A percentile compares a stretch with the other conserved stretches of the same genome.
phyloP scores from a whole-genome alignment of 345 rosid genomes.

The Citrus australasica region DNA sequence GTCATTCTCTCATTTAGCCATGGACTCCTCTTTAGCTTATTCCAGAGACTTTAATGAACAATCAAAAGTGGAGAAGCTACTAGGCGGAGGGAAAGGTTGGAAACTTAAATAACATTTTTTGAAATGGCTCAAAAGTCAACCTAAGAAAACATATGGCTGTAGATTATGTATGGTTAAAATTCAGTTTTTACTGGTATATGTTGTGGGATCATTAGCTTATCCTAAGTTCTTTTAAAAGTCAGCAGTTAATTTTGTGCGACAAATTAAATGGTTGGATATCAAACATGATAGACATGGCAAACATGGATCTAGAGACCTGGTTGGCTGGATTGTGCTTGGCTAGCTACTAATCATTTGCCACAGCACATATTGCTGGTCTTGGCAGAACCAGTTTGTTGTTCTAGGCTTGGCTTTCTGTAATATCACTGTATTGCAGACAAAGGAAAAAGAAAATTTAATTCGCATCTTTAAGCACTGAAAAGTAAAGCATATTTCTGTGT shows the following conservation, averaged over 20 bases:
- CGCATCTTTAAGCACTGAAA: neutral
- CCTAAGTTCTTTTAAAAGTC: neutral
- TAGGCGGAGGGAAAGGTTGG: conserved; percentile 87
- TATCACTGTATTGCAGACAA: neutral
- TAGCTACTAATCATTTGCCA: neutral
- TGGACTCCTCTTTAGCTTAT: conserved; percentile 30
- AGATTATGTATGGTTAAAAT: conserved; percentile 5
- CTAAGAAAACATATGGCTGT: conserved; percentile 8
- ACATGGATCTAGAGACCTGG: neutral
- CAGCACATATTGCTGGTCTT: neutral
- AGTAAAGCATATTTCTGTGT: neutral
- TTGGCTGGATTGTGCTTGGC: neutral
- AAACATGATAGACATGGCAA: neutral
- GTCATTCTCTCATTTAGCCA: conserved; percentile 59
- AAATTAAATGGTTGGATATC: neutral
- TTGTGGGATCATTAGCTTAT: neutral
- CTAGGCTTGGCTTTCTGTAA: neutral
- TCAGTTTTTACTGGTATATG: neutral
- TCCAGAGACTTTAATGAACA: conserved; percentile 28
- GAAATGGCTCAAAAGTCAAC: neutral
- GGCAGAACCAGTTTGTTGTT: neutral
- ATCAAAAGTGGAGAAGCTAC: conserved; percentile 73
- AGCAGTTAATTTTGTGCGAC: too few species aligned
- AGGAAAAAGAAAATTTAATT: neutral
- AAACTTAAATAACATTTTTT: conserved; percentile 8